Evolutionary conservation across 768 basidiomycete species (phyloP).

Genomic region (Pleurotus platypus): DNA sequence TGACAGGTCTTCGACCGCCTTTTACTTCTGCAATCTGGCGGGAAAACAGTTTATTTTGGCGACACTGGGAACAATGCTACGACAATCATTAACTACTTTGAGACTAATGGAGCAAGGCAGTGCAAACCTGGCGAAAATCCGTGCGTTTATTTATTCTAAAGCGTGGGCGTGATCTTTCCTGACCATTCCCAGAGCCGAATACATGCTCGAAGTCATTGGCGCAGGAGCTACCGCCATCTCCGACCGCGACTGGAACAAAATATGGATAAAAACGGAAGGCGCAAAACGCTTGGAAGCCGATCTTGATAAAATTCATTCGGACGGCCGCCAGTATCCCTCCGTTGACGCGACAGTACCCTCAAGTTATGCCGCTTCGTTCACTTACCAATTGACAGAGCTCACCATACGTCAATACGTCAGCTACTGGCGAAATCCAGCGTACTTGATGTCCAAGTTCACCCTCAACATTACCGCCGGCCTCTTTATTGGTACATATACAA

Average conservation of each 20-base stretch:
- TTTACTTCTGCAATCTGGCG: slow-evolving; percentile 75
- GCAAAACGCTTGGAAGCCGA: slow-evolving; percentile 28
- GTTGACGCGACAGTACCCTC: slow-evolving; percentile 33
- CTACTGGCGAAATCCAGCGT: slow-evolving; percentile 58
- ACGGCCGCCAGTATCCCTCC: slow-evolving; percentile 39
- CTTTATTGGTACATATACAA: slow-evolving; percentile 32
- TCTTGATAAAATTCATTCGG: slow-evolving; percentile 42
- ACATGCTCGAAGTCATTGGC: slow-evolving; percentile 70
- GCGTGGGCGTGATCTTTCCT: no score
- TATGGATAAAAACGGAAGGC: slow-evolving; percentile 57
- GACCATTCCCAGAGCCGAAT: slow-evolving; percentile 42
- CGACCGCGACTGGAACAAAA: slow-evolving; percentile 47
- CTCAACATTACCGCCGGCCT: slow-evolving; percentile 53
- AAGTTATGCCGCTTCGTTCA: slow-evolving; percentile 53
- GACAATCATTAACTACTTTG: slow-evolving; percentile 72
- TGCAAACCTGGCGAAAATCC: slow-evolving; percentile 75
- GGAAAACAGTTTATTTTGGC: slow-evolving; percentile 72
- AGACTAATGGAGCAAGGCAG: slow-evolving; percentile 57
- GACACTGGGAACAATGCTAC: slow-evolving; percentile 62
- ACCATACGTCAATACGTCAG: slow-evolving; percentile 39
- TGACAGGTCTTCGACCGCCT: slow-evolving; percentile 64
- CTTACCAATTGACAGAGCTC: slow-evolving; percentile 41
- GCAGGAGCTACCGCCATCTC: slow-evolving; percentile 64
- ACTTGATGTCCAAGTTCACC: slow-evolving; percentile 55
- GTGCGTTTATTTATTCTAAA: slow-evolving; percentile 27